These are phyloP conservation scores for Plasmodium berghei DNA, from an alignment of 169 alveolate species.

Conservation along the genomic window DNA sequence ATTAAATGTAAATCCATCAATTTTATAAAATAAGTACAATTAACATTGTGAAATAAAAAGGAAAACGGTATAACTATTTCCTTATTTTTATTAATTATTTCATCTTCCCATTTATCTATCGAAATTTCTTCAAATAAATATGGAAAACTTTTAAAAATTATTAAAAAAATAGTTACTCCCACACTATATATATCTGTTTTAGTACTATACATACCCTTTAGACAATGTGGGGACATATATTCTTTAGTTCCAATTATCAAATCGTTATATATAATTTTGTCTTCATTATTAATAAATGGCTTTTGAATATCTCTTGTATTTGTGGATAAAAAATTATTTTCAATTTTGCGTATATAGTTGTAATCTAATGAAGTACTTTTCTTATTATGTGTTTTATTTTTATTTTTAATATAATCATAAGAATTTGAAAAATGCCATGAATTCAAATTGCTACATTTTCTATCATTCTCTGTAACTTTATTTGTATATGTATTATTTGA, in stretches of 20 bases:
- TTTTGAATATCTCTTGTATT: conserved; percentile 53
- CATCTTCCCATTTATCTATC: conserved; percentile 47
- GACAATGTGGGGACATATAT: conserved; percentile 65
- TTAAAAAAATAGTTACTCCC: conserved; percentile 69
- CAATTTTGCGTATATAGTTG: conserved; percentile 19
- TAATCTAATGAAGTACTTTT: conserved; percentile 32
- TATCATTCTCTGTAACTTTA: conserved; percentile 15
- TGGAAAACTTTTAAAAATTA: conserved; percentile 67
- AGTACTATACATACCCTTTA: conserved; percentile 61
- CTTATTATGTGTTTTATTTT: conserved; percentile 21
- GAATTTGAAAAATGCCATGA: conserved; percentile 14
- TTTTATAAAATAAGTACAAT: conserved; percentile 47
- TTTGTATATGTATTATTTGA: conserved; percentile 33
- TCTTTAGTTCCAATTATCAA: conserved; percentile 70
- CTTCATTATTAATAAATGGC: conserved; percentile 55
- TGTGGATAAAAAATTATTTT: conserved; percentile 14
- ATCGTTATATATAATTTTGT: conserved; percentile 40
- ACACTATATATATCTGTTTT: conserved; percentile 65
- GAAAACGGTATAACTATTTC: conserved; percentile 64
- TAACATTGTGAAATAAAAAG: conserved; percentile 65
- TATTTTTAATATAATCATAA: conserved; percentile 16
- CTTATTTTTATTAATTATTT: conserved; percentile 49
- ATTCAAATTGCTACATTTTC: conserved; percentile 15
- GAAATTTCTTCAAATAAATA: conserved; percentile 40
- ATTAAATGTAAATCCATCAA: conserved; percentile 63